phyloP scores from a whole-genome alignment of 2,329 filamentous ascomycete genomes.

The Ustulina deusta region DNA sequence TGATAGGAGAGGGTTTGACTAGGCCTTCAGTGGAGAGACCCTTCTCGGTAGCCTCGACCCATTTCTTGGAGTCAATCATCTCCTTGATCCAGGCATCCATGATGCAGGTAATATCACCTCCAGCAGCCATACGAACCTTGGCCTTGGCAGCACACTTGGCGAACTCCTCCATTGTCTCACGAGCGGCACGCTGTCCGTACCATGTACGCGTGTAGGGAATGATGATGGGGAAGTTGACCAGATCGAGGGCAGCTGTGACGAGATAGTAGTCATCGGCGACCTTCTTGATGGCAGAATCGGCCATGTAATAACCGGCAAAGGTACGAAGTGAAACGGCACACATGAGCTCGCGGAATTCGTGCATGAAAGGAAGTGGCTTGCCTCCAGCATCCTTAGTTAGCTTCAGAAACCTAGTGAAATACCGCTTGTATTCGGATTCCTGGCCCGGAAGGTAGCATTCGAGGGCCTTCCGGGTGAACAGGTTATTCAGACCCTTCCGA shows the following conservation, averaged over 20 bases:
- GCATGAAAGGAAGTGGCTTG: conserved; percentile 88
- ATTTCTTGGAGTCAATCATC: conserved; percentile 87
- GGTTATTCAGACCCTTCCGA: conserved; percentile 92
- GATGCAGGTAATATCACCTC: conserved; percentile 88
- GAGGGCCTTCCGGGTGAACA: conserved; percentile 93
- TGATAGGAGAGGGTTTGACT: conserved; percentile 83
- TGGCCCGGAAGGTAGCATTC: conserved; percentile 90
- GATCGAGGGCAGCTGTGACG: conserved; percentile 93
- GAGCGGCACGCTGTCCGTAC: conserved; percentile 96
- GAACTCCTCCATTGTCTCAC: conserved; percentile 92
- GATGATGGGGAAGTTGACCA: conserved; percentile 99
- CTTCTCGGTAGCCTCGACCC: conserved; percentile 80
- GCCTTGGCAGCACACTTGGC: conserved; percentile 91
- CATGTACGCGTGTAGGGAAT: conserved; percentile 94
- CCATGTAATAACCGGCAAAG: conserved; percentile 97
- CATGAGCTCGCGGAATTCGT: conserved; percentile 92
- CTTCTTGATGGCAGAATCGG: conserved; percentile 89
- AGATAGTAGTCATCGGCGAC: conserved; percentile 97
- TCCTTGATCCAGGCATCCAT: conserved; percentile 94
- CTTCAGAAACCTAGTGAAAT: conserved; percentile 83
- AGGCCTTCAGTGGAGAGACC: conserved; percentile 75
- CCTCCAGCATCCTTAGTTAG: conserved; percentile 78
- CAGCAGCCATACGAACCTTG: conserved; percentile 90
- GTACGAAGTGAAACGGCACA: conserved; percentile 94
- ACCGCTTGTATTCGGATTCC: conserved; percentile 89